Percentiles rank a stretch among this genome's conserved stretches.
These are phyloP conservation scores for Pholiota adiposa DNA, from an alignment of 1,284 basidiomycete genomes.

Conservation along the genomic window DNA sequence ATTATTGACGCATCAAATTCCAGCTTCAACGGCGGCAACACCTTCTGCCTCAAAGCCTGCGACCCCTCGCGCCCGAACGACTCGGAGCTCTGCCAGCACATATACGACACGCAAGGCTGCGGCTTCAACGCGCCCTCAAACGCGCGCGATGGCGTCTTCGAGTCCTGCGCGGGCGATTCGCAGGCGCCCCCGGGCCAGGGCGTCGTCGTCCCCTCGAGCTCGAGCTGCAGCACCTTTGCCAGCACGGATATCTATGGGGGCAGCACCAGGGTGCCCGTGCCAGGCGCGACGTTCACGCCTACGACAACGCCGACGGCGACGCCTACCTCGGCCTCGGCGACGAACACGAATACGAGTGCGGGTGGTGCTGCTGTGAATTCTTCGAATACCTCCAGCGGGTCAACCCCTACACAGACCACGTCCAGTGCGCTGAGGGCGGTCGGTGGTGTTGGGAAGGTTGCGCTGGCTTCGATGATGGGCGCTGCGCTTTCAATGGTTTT, in stretches of 20 bases:
- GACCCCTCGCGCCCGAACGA: slow-evolving; percentile 59
- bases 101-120: slow-evolving; percentile 72
- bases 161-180: slow-evolving; percentile 65
- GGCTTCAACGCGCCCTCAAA: slow-evolving; percentile 70
- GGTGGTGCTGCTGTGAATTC: background rate
- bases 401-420: background rate
- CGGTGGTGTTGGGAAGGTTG: background rate
- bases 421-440: background rate
- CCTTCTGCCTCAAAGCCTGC: slow-evolving; percentile 62
- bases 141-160: slow-evolving; percentile 58
- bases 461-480: background rate
- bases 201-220: slow-evolving; percentile 52
- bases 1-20: background rate
- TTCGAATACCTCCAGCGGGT: background rate
- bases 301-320: no score
- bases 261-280: background rate
- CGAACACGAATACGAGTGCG: background rate
- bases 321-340: background rate
- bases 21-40: slow-evolving; percentile 64
- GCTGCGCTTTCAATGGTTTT: background rate
- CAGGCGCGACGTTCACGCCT: background rate
- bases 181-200: slow-evolving; percentile 52
- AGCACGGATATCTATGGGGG: slow-evolving; percentile 39
- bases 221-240: slow-evolving; percentile 61
- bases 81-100: slow-evolving; percentile 60